Base-by-base conservation (phyloP, 2,329 filamentous ascomycete genomes). In the Colletotrichum tabaci region DNA sequence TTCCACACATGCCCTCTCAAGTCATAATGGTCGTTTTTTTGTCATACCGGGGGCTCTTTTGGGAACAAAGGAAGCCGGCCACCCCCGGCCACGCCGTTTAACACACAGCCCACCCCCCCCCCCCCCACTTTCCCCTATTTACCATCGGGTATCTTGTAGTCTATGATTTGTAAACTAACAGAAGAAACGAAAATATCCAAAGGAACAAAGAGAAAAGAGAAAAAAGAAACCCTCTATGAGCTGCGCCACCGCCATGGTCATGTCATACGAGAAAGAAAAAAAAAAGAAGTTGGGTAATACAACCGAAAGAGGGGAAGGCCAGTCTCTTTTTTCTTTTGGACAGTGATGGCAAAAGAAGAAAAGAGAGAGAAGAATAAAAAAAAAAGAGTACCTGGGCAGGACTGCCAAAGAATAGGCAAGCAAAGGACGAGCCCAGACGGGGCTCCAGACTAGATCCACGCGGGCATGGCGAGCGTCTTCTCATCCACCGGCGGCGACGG, bases 121-220 rank as follows among this genome's bases (percentile, higher is more conserved):
- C 7, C 23, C 35, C 44, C 23, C 18, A n/a, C 26, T 49, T 38
- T 13, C 44, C 21, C 23, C 46, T 10, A 2, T 12, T n/a, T 26
- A 42, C 50, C 56, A 42, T 67, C 44, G 63, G 67, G 67, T 71
- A 71, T 71, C 67, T 46, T 49, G n/a, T 62, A 56, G 63, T 71
- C 67, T 67, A 71, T 67, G 13, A 7, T 60, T 44, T 42, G 26
- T 21, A 42, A 42, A 13, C 16, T 21, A 30, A 30, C 5, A 30
- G 30, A 8, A 30, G 16, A 23, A 16, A 57, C 26, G 35, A 38
- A 53, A 40, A 67, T 16, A 7, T 61, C 44, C 16, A 52, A 35
- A 42, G 26, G 23, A 42, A 42, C 18, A 42, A 50, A 26, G 21
- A 3, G 61, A 26, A 18, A 50, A 56, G 16, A 18, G 6, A 4